These are phyloP conservation scores for Diaporthe ilicicola DNA, from an alignment of 2,329 filamentous ascomycete species.

Conservation along the genomic window DNA sequence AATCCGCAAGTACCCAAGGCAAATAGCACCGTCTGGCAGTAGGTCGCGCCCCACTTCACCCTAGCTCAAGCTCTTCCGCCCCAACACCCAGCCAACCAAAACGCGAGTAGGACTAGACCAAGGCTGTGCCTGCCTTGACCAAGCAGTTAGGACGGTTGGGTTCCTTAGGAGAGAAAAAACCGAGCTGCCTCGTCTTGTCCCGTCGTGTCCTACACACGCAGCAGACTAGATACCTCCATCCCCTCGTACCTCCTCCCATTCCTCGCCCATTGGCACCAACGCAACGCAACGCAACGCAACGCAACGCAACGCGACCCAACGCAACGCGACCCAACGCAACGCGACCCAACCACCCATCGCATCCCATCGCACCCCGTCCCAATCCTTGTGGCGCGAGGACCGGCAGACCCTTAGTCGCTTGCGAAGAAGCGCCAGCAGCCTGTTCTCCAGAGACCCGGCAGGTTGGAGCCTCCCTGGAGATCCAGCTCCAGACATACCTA, in stretches of 20 bases:
- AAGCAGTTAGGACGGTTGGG: not conserved
- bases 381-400: conserved; percentile 6
- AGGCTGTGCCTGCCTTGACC: conserved; percentile 7
- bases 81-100: not conserved
- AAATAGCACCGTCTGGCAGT: not conserved
- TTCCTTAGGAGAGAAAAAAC: conserved; percentile 26
- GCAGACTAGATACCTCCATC: not conserved
- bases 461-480: conserved; percentile 17
- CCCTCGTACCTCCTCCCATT: not conserved
- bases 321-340: not conserved
- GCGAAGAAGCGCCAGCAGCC: not conserved
- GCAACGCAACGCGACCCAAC: not conserved
- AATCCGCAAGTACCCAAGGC: not conserved
- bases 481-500: conserved; percentile 9
- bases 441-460: conserved; percentile 5
- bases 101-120: not conserved
- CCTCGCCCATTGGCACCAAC: not conserved
- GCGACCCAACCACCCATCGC: not conserved
- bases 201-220: conserved; percentile 4
- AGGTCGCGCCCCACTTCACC: not conserved
- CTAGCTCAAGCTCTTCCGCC: not conserved
- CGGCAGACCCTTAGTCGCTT: too few relatives aligned
- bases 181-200: conserved; percentile 23
- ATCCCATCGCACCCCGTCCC: not conserved
- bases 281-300: not conserved